These are phyloP conservation scores for Maudiozyma pseudohumilis DNA, from an alignment of 805 yeast genomes.

Conservation along the genomic window DNA sequence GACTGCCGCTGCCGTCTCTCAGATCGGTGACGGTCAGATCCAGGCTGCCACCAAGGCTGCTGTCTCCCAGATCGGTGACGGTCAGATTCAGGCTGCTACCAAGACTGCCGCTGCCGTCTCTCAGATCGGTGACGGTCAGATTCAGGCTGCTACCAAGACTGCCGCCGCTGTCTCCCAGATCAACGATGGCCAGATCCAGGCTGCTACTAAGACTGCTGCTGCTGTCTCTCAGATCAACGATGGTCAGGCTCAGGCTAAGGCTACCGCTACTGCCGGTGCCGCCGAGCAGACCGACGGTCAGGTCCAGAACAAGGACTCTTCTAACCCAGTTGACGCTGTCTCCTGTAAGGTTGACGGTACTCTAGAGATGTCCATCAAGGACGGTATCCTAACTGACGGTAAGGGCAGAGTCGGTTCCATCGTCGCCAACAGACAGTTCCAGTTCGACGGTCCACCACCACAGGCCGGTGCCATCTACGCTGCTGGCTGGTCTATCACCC, in stretches of 20 bases:
- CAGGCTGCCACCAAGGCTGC: slow-evolving; percentile 33
- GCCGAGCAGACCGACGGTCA: slow-evolving; percentile 16
- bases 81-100: slow-evolving; percentile 17
- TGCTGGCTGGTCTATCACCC: slow-evolving; percentile 52
- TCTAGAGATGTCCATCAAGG: slow-evolving; percentile 45
- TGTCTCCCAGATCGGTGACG: slow-evolving; percentile 5
- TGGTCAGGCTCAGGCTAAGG: slow-evolving; percentile 28
- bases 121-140: slow-evolving; percentile 24
- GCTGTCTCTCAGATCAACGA: slow-evolving; percentile 17
- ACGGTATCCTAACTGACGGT: slow-evolving; percentile 45
- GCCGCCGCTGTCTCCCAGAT: slow-evolving; percentile 29
- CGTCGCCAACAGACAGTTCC: slow-evolving; percentile 78
- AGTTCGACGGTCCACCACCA: slow-evolving; percentile 81
- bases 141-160: slow-evolving; percentile 31
- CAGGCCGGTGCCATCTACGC: slow-evolving; percentile 70
- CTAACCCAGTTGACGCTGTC: slow-evolving; percentile 30
- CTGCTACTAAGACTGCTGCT: slow-evolving; percentile 25
- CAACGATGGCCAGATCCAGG: slow-evolving; percentile 11
- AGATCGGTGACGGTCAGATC: slow-evolving; percentile 24
- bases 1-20: slow-evolving; percentile 25
- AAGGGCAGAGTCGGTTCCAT: slow-evolving; percentile 67
- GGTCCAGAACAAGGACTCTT: slow-evolving; percentile 7
- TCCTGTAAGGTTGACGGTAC: slow-evolving; percentile 42
- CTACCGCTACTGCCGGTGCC: slow-evolving; percentile 28
- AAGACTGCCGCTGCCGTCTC: slow-evolving; percentile 29